Percentiles rank a stretch among this genome's conserved stretches.
phyloP scores from a whole-genome alignment of 306 rosid species.

The Vigna reflexopilosa region DNA sequence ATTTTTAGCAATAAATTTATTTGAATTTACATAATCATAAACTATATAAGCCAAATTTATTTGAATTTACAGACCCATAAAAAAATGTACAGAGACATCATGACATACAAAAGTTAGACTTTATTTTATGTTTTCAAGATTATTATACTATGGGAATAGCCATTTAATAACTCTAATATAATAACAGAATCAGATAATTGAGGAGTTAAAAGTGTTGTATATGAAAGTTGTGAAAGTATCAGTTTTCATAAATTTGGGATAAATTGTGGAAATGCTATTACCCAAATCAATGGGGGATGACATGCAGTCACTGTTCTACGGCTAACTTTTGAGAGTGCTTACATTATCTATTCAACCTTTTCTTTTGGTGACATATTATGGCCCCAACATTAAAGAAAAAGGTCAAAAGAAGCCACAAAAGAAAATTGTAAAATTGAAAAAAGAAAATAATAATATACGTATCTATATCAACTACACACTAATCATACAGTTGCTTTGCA shows the following conservation, averaged over 20 bases:
- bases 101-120: too few species aligned
- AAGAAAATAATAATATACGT: background rate
- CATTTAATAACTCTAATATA: too few species aligned
- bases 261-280: background rate
- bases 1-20: too few species aligned
- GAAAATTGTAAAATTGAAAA: background rate
- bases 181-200: too few species aligned
- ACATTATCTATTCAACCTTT: background rate
- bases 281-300: background rate
- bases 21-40: too few species aligned
- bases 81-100: too few species aligned
- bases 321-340: background rate
- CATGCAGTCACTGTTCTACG: background rate
- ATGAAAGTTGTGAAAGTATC: too few species aligned
- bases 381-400: conserved; percentile 44
- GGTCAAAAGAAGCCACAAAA: background rate
- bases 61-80: too few species aligned
- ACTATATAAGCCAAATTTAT: too few species aligned
- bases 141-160: too few species aligned
- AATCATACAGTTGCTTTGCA: conserved; percentile 27
- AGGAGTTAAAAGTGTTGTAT: too few species aligned
- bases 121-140: too few species aligned
- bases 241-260: background rate
- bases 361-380: conserved; percentile 40
- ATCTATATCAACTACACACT: conserved; percentile 23